A percentile compares a stretch with the other conserved stretches of the same genome.
These are phyloP conservation scores for Russula vinacea DNA, from an alignment of 768 basidiomycete genomes.

Conservation along the genomic window DNA sequence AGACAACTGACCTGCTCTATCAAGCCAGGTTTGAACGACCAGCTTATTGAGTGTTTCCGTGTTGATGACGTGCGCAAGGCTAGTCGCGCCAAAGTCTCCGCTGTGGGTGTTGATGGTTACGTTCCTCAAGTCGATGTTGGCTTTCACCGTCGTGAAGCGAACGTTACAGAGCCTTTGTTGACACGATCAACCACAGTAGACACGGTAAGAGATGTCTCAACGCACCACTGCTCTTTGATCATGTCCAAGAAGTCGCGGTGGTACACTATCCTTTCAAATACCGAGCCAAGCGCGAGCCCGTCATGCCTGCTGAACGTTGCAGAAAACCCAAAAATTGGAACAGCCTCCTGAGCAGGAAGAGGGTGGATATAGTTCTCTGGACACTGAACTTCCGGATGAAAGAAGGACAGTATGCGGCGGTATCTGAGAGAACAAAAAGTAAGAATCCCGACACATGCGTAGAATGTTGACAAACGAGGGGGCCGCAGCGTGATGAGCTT, in stretches of 20 bases:
- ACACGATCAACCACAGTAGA: background rate
- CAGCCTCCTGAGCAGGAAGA: slow-evolving; percentile 40
- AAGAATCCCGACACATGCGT: background rate
- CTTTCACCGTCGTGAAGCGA: slow-evolving; percentile 78
- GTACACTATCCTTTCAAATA: slow-evolving; percentile 90
- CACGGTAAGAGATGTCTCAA: background rate
- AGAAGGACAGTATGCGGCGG: slow-evolving; percentile 78
- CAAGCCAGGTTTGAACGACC: slow-evolving; percentile 80
- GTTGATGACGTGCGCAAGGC: slow-evolving; percentile 80
- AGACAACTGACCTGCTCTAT: slow-evolving; percentile 63
- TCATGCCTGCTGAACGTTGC: slow-evolving; percentile 94
- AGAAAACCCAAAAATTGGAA: slow-evolving; percentile 91
- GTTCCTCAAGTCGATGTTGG: slow-evolving; percentile 61
- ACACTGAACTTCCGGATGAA: slow-evolving; percentile 61
- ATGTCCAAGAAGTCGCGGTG: slow-evolving; percentile 88
- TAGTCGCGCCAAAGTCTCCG: slow-evolving; percentile 79
- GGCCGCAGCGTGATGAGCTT: slow-evolving; percentile 94
- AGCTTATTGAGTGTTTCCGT: slow-evolving; percentile 72
- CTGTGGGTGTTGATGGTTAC: slow-evolving; percentile 64
- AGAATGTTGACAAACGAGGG: slow-evolving; percentile 60
- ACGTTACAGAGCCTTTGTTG: slow-evolving; percentile 72
- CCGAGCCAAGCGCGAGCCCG: slow-evolving; percentile 79
- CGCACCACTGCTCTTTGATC: slow-evolving; percentile 87
- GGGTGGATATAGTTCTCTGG: slow-evolving; percentile 44
- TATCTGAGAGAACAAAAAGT: slow-evolving; percentile 48